Evolutionary conservation across 2,329 filamentous ascomycete genomes (phyloP), one percentile per base, ranked within the genome.

Genomic region (Nemania sp.): DNA sequence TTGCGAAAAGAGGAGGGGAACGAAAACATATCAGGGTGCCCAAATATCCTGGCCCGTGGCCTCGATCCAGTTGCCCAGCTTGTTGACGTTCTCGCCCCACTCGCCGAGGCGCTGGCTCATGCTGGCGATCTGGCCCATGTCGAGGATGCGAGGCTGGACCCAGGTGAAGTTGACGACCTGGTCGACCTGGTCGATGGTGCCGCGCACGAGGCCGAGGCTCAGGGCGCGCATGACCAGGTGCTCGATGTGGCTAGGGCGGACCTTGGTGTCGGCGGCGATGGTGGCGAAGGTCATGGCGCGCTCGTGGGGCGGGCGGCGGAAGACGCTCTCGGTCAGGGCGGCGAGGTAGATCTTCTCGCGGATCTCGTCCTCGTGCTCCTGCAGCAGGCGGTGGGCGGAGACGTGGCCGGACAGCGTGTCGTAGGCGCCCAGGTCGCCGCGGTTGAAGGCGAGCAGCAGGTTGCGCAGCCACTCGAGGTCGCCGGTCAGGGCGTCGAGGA

Each of bases 221-320:
- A 99, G 76, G n/a, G 94, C 94, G 80, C 97, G 97, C 94, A 99
- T 99, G 67, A 99, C 89, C 61, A 99, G 77, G 72, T 97, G 93
- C 80, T 99, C 94, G 64, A 99, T 97, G 77, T 97, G 91, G 66
- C 94, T 86, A 2, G 86, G 84, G 64, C 86, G 83, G 46, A 99
- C 92, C 75, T 96, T 96, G 3, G 94, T 99, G 78, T 97, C 93
- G 63, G 88, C 81, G 5, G 89, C 84, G 68, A 99, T 97, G 44
- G 91, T 90, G 47, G 80, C 77, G 75, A 99, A 99, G 4, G 89
- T 89, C 88, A 99, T 94, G 66, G 91, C 88, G 60, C 94, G 89
- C 78, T 97, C 91, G 71, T 99, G 94, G 24, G 94, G 93, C 43
- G 94, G 91, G 41, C 94, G 89, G 51, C 91, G 90, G 81, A 99